Conservation (phyloP, 345 rosid genomes). For the Euphorbia lathyris region DNA sequence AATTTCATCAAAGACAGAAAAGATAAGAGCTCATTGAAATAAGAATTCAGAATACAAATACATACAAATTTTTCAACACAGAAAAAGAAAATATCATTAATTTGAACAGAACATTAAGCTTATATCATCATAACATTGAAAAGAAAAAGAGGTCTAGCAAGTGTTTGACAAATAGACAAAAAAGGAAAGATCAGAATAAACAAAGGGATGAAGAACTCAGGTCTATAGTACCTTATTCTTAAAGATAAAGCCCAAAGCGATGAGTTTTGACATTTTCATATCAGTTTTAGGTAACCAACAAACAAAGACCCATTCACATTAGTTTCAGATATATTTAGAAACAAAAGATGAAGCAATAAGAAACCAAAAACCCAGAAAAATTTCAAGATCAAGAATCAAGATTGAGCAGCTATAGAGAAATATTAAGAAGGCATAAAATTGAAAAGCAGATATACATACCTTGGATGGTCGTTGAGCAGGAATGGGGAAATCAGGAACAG, state of each 20-base stretch:
- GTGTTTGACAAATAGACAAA: background rate
- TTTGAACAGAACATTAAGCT: background rate
- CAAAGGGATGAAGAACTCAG: background rate
- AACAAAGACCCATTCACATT: background rate
- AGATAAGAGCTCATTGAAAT: no score
- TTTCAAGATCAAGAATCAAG: slow-evolving; percentile 6
- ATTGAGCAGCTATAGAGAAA: no score
- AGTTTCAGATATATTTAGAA: background rate
- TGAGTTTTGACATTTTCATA: no score
- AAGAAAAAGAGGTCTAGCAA: background rate
- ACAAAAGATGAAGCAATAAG: background rate
- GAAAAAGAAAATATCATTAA: background rate
- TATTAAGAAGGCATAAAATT: background rate
- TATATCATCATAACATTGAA: background rate
- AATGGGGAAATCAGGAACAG: slow-evolving; percentile 44
- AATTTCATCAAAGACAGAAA: background rate
- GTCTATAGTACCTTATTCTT: background rate
- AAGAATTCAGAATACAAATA: no score
- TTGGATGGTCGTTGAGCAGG: slow-evolving; percentile 29
- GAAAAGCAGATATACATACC: slow-evolving; percentile 13
- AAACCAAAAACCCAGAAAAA: background rate
- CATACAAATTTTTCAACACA: no score
- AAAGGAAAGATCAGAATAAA: background rate
- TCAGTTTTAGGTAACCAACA: no score
- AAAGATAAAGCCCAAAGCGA: no score